phyloP scores from a whole-genome alignment of 176 grass and related monocot species.

The Saccharum spontaneum region DNA sequence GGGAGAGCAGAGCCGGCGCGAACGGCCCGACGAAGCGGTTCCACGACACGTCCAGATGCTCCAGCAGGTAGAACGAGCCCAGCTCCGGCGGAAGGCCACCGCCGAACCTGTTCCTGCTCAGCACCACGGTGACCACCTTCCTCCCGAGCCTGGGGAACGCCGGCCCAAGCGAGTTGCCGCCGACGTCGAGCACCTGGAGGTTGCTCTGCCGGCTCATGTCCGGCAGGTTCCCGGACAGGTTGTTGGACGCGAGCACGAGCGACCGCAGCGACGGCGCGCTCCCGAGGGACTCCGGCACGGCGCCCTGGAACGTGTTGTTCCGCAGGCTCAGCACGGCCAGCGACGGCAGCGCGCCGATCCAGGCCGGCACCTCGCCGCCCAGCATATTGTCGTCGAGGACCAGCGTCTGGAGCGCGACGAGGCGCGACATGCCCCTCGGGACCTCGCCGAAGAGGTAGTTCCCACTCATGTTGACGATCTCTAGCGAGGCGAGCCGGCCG shows the following conservation, averaged over 20 bases:
- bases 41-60: conserved; percentile 71
- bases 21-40: conserved; percentile 87
- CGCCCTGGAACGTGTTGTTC: conserved; percentile 72
- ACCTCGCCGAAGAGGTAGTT: conserved; percentile 76
- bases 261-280: conserved; percentile 57
- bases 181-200: conserved; percentile 75
- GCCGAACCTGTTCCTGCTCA: conserved; percentile 71
- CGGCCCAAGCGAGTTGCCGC: conserved; percentile 71
- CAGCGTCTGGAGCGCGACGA: conserved; percentile 68
- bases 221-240: conserved; percentile 67
- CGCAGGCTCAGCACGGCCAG: conserved; percentile 72
- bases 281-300: conserved; percentile 61
- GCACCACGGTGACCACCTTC: conserved; percentile 70
- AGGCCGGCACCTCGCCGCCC: conserved; percentile 53
- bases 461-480: conserved; percentile 89
- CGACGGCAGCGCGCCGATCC: conserved; percentile 50
- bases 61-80: conserved; percentile 58
- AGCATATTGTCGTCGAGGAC: conserved; percentile 89
- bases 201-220: conserved; percentile 53
- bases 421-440: conserved; percentile 53
- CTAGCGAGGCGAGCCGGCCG: conserved; percentile 49
- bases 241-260: conserved; percentile 77
- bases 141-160: conserved; percentile 69
- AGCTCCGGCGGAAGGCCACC: conserved; percentile 55
- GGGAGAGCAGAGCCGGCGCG: conserved; percentile 57